These are phyloP conservation scores for Boletus rubescentipes DNA, from an alignment of 768 basidiomycete genomes.

Conservation along the genomic window DNA sequence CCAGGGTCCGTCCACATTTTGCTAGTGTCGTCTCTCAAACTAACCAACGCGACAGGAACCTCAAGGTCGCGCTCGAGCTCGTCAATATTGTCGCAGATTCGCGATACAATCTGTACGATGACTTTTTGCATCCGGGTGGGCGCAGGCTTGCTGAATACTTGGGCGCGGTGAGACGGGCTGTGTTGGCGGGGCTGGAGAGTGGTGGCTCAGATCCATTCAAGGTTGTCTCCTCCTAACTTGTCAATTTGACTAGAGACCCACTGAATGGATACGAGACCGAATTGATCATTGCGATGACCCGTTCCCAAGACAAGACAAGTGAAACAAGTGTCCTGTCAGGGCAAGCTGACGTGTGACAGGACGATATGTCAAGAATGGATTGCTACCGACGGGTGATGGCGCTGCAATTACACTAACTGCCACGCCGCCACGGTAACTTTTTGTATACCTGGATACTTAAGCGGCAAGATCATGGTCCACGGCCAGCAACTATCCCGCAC, in stretches of 20 bases:
- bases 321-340: neutral
- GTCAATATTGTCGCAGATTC: constrained; percentile 89
- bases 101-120: constrained; percentile 80
- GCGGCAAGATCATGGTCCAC: too few relatives aligned
- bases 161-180: constrained; percentile 65
- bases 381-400: neutral
- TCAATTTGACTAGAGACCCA: neutral
- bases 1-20: constrained; percentile 55
- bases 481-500: neutral
- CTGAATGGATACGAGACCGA: neutral
- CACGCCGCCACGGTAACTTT: too few relatives aligned
- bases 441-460: too few relatives aligned
- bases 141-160: constrained; percentile 72
- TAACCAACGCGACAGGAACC: constrained; percentile 49
- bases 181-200: constrained; percentile 67
- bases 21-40: neutral
- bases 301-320: neutral
- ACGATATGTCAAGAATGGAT: neutral
- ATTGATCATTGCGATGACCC: neutral
- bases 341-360: constrained; percentile 6
- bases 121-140: constrained; percentile 66
- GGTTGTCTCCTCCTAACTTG: constrained; percentile 31
- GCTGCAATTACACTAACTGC: too few relatives aligned
- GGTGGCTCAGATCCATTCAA: constrained; percentile 80
- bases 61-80: constrained; percentile 72